These are phyloP conservation scores for Floccularia luteovirens DNA, from an alignment of 768 basidiomycete species.

Conservation along the genomic window DNA sequence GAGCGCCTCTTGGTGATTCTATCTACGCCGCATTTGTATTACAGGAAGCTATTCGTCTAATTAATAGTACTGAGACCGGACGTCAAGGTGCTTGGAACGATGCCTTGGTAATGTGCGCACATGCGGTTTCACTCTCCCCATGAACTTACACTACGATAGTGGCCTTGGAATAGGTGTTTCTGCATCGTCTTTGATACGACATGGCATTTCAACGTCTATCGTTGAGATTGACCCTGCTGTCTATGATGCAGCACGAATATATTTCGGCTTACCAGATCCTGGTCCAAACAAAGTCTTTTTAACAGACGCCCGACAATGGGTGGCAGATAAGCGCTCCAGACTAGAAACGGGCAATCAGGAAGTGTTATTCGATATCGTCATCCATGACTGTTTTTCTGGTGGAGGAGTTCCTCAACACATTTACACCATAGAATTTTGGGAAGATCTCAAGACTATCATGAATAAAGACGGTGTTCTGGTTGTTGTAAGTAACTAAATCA, in stretches of 20 bases:
- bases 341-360: constrained; percentile 17
- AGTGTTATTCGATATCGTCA: constrained; percentile 56
- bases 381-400: constrained; percentile 94
- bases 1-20: constrained; percentile 59
- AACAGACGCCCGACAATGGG: constrained; percentile 71
- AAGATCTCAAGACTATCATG: constrained; percentile 55
- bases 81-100: constrained; percentile 32
- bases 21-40: constrained; percentile 81
- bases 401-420: constrained; percentile 85
- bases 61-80: constrained; percentile 39
- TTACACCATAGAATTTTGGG: constrained; percentile 83
- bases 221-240: constrained; percentile 94
- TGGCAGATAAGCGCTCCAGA: constrained; percentile 30
- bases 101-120: constrained; percentile 64
- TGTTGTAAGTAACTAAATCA: constrained; percentile 46
- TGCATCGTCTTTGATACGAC: constrained; percentile 63
- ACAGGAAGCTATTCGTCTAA: constrained; percentile 78
- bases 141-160: constrained; percentile 30
- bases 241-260: constrained; percentile 71
- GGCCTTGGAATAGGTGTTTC: constrained; percentile 86
- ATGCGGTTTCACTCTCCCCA: constrained; percentile 1
- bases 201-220: constrained; percentile 67
- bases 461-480: constrained; percentile 69
- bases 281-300: constrained; percentile 55
- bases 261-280: constrained; percentile 73